Conservation (phyloP, 352 stramenopile genomes). For the Phytophthora crassamura region DNA sequence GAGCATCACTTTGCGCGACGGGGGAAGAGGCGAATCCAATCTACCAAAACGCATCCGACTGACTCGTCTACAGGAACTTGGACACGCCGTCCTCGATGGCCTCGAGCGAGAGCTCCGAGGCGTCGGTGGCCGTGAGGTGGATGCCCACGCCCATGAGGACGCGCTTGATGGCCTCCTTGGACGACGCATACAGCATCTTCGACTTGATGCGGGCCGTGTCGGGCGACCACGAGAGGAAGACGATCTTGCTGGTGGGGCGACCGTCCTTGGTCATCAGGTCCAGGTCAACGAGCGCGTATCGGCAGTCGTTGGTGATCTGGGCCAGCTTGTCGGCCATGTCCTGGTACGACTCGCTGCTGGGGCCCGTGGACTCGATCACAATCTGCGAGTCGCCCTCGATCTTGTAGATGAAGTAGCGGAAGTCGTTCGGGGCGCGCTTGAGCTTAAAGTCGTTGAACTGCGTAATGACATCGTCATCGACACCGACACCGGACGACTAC, state of each 20-base stretch:
- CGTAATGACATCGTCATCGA: slow-evolving; percentile 92
- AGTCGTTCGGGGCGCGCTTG: slow-evolving; percentile 91
- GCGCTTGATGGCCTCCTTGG: slow-evolving; percentile 95
- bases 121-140: slow-evolving; percentile 94
- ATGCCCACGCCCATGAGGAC: slow-evolving; percentile 95
- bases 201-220: slow-evolving; percentile 93
- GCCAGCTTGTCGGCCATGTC: slow-evolving; percentile 88
- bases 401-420: slow-evolving; percentile 97
- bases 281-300: slow-evolving; percentile 91
- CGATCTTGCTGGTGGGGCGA: slow-evolving; percentile 89
- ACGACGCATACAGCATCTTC: slow-evolving; percentile 97
- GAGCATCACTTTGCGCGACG: slow-evolving; percentile 28
- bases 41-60: slow-evolving; percentile 42
- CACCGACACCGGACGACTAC: slow-evolving; percentile 94
- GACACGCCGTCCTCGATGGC: slow-evolving; percentile 80
- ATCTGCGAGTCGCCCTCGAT: slow-evolving; percentile 95
- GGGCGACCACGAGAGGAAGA: slow-evolving; percentile 94
- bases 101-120: slow-evolving; percentile 87
- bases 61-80: slow-evolving; percentile 88
- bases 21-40: slow-evolving; percentile 30
- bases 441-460: slow-evolving; percentile 98
- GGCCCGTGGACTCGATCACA: slow-evolving; percentile 90
- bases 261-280: slow-evolving; percentile 91
- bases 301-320: slow-evolving; percentile 80
- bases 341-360: slow-evolving; percentile 82